Evolutionary conservation across 1,284 basidiomycete genomes (phyloP).

Genomic region (Lentinula novae-zelandiae): DNA sequence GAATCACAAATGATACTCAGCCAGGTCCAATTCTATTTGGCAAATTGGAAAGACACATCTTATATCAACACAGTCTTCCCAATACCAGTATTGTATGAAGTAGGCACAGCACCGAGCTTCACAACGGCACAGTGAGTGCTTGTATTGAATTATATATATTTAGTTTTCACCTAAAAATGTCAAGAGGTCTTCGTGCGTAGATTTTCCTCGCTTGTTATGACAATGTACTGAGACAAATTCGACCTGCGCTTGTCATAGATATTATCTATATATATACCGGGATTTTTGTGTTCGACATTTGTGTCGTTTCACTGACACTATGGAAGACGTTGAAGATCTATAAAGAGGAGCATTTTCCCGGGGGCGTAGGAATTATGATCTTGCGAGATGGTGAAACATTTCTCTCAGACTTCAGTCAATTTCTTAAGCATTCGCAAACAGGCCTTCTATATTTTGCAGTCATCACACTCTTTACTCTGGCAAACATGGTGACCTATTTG

Average conservation of each 20-base stretch:
- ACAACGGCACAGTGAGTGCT: constrained; percentile 1
- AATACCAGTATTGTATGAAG: background rate
- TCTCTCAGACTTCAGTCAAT: background rate
- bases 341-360: background rate
- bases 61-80: background rate
- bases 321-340: background rate
- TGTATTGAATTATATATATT: background rate
- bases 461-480: background rate
- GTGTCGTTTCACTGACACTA: constrained; percentile 1
- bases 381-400: constrained; percentile 2
- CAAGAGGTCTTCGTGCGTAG: constrained; percentile 1
- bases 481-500: background rate
- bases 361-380: background rate
- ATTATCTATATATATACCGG: constrained; percentile 5
- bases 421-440: no score
- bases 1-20: background rate
- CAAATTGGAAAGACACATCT: background rate
- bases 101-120: background rate
- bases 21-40: constrained; percentile 1
- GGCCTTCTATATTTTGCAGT: background rate
- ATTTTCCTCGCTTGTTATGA: background rate
- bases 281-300: background rate
- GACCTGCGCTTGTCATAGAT: background rate
- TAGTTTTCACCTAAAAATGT: background rate
- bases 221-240: background rate